Percentiles rank a stretch among this genome's conserved stretches.
Conservation (phyloP, 352 stramenopile genomes). For the Saprolegnia parasitica region DNA sequence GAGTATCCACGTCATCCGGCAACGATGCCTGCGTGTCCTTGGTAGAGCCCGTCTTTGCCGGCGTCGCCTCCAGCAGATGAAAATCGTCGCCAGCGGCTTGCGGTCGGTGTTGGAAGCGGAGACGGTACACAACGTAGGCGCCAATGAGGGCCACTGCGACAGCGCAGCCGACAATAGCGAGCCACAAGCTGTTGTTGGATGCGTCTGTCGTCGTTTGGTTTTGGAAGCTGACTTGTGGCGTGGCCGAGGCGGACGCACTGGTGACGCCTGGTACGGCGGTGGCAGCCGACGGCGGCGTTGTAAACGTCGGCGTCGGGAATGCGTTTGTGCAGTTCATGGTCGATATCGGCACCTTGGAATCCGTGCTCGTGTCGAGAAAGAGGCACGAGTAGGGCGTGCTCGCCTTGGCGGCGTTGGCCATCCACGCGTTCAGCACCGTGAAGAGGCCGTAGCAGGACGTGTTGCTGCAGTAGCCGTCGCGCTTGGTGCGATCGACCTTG, state of each 20-base stretch:
- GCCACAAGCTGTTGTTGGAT: neutral
- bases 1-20: neutral
- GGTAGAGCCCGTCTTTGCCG: neutral
- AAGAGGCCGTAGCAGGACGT: neutral
- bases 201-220: neutral
- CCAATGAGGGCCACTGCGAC: slow-evolving; percentile 4
- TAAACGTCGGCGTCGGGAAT: neutral
- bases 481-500: slow-evolving; percentile 5
- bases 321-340: slow-evolving; percentile 14
- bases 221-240: no score
- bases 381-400: neutral
- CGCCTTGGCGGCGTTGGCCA: neutral
- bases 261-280: neutral
- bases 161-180: neutral
- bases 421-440: neutral
- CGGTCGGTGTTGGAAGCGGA: neutral
- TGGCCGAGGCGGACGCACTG: neutral
- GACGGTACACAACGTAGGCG: neutral
- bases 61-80: neutral
- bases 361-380: slow-evolving; percentile 11
- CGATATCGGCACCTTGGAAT: neutral
- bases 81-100: neutral
- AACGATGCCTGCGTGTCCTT: neutral
- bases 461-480: neutral
- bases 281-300: neutral